Conservation (phyloP, 116 monocot genomes). For the Zostera marina region DNA sequence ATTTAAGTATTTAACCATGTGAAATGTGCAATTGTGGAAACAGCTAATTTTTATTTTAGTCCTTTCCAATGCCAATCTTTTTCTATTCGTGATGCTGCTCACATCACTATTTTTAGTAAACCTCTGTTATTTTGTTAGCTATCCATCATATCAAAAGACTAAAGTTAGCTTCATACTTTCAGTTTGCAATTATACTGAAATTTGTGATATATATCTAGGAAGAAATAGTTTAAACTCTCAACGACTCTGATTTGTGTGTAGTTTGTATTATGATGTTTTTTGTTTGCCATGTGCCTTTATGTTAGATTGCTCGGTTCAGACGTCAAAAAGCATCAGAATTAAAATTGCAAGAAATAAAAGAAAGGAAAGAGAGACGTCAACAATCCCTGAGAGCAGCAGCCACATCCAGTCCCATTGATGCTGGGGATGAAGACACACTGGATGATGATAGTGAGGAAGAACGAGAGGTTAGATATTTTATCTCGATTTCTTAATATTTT, state of each 20-base stretch:
- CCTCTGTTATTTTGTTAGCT: background rate
- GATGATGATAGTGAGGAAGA: constrained; percentile 92
- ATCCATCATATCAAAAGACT: no score
- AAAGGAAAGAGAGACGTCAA: constrained; percentile 67
- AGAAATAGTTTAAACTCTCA: background rate
- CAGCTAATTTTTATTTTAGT: background rate
- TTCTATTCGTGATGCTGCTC: background rate
- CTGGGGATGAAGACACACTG: constrained; percentile 55
- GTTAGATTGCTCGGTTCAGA: constrained; percentile 73
- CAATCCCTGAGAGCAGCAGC: constrained; percentile 80
- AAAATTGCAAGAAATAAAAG: constrained; percentile 74
- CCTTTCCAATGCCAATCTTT: background rate
- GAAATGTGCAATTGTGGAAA: background rate
- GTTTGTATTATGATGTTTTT: background rate
- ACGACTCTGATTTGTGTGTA: background rate
- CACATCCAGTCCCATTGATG: constrained; percentile 47
- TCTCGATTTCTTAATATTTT: background rate
- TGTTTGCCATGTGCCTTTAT: background rate
- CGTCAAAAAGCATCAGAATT: constrained; percentile 71
- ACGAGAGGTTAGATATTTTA: constrained; percentile 46
- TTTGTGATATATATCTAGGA: no score
- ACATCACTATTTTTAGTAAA: no score
- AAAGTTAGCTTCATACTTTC: no score
- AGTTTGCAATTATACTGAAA: no score
- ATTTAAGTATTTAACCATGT: background rate